A percentile compares a stretch with the other conserved stretches of the same genome.
phyloP scores from a whole-genome alignment of 306 rosid species.

The Benincasa hispida region DNA sequence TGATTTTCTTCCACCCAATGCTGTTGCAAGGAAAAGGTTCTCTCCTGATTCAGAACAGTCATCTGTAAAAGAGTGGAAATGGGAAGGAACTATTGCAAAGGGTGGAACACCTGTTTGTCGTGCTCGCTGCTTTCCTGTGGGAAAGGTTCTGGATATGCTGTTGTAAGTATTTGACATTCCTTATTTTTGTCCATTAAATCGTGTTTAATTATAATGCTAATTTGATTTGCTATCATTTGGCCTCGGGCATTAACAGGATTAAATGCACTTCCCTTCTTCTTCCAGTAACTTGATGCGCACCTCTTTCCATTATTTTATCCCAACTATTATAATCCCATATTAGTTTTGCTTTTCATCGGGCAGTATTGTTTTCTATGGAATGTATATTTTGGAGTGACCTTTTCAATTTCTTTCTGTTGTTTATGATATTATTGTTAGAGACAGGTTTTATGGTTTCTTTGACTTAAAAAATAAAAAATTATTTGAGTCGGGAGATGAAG shows the following conservation, averaged over 20 bases:
- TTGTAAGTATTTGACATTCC: constrained; percentile 47
- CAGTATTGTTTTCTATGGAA: neutral
- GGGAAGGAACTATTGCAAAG: constrained; percentile 99
- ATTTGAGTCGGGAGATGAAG: neutral
- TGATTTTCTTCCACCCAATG: constrained; percentile 32
- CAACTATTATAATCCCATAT: neutral
- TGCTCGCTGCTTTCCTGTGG: constrained; percentile 98
- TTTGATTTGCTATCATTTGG: neutral
- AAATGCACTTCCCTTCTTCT: neutral
- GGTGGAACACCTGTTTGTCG: constrained; percentile 95
- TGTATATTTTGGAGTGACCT: neutral
- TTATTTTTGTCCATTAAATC: neutral
- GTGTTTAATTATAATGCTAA: neutral
- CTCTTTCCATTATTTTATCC: neutral
- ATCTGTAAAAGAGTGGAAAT: constrained; percentile 73
- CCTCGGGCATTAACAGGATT: neutral
- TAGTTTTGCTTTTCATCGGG: neutral
- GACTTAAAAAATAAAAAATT: neutral
- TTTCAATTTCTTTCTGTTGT: neutral
- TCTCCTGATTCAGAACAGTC: constrained; percentile 54
- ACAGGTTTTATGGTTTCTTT: neutral
- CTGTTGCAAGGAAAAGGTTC: constrained; percentile 44
- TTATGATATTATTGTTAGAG: neutral
- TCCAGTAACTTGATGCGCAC: neutral
- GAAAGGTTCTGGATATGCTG: constrained; percentile 60